These are phyloP conservation scores for Przewalskia tangutica DNA, from an alignment of 257 asterid species.

Conservation along the genomic window DNA sequence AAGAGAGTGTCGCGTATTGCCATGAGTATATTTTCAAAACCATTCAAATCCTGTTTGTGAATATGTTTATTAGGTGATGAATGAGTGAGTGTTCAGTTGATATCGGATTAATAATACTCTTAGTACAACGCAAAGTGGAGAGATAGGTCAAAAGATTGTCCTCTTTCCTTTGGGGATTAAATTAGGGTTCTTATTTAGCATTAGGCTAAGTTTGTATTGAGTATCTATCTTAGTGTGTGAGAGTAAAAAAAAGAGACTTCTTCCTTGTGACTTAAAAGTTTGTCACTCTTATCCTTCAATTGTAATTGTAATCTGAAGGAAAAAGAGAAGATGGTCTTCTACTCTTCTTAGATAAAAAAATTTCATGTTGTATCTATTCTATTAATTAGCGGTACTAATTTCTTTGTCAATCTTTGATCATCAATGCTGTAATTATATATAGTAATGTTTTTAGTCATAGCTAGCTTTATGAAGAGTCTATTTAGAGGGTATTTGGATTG, in stretches of 20 bases:
- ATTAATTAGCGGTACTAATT: background rate
- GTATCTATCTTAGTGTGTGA: background rate
- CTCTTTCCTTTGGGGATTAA: conserved; percentile 7
- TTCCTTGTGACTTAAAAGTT: conserved; percentile 6
- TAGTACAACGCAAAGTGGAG: background rate
- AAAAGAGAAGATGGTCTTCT: background rate
- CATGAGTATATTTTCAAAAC: conserved; percentile 2
- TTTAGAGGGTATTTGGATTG: too few relatives aligned
- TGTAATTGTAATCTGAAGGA: conserved; percentile 12
- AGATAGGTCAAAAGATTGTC: conserved; percentile 2
- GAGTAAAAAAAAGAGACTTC: background rate
- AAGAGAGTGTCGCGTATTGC: background rate
- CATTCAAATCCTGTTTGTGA: conserved; percentile 3
- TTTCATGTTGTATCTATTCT: background rate
- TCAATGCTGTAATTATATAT: background rate
- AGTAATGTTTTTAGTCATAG: background rate
- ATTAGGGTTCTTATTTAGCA: background rate
- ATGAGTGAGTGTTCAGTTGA: conserved; percentile 5
- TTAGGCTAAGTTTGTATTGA: background rate
- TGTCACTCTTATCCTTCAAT: conserved; percentile 3
- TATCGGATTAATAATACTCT: conserved; percentile 13
- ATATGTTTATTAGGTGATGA: conserved; percentile 18
- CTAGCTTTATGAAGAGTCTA: background rate
- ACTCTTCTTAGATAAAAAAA: background rate
- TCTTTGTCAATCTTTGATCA: background rate